Evolutionary conservation across 495 filamentous ascomycete genomes (phyloP).

Genomic region (Penicillium malachiteum): DNA sequence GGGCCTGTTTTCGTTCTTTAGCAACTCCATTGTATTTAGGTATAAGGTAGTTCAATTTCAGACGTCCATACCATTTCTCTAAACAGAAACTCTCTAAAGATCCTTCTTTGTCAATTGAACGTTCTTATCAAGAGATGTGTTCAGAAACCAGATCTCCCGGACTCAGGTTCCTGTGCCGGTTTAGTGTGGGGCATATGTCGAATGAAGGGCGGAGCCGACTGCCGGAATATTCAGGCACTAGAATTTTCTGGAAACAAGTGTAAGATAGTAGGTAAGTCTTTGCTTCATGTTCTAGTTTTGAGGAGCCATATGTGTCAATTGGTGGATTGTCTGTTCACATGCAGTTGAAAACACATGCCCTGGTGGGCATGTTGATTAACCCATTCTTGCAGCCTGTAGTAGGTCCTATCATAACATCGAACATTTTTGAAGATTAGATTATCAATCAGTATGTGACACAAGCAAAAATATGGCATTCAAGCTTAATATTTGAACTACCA

Average conservation of each 20-base stretch:
- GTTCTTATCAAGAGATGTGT: background rate
- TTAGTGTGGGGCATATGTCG: slow-evolving; percentile 10
- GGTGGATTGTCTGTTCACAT: no score
- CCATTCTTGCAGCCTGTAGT: no score
- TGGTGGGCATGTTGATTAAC: no score
- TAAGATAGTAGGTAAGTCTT: no score
- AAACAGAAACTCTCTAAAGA: background rate
- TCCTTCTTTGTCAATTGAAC: background rate
- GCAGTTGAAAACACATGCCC: no score
- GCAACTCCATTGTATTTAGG: background rate
- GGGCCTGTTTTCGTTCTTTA: background rate
- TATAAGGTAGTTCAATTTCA: background rate
- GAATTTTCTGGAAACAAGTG: background rate
- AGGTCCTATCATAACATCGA: background rate
- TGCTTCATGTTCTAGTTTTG: no score
- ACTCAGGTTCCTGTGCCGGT: background rate
- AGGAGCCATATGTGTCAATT: background rate
- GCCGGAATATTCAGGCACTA: slow-evolving; percentile 13
- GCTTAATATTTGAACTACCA: no score
- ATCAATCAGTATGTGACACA: no score
- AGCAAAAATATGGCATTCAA: no score
- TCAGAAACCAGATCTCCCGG: no score
- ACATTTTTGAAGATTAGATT: no score
- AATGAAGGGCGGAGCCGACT: slow-evolving; percentile 6
- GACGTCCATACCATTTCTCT: background rate